Conservation (phyloP, 768 basidiomycete species). For the Pulveroboletus frians region DNA sequence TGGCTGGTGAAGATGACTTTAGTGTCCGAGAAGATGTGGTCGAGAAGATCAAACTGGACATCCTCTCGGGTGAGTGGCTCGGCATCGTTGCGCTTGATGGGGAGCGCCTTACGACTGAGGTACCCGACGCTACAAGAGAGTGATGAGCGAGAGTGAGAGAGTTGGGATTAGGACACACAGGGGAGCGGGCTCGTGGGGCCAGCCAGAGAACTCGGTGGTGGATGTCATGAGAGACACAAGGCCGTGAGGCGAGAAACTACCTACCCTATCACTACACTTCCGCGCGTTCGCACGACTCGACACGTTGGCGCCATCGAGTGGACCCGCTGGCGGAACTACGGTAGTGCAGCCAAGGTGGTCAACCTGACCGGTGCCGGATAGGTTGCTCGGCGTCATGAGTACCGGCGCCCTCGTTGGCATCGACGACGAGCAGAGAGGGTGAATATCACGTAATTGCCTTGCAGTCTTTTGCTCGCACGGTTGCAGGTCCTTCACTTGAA, state of each 20-base stretch:
- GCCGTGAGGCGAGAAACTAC: constrained; percentile 27
- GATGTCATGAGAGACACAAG: constrained; percentile 44
- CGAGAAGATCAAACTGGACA: constrained; percentile 80
- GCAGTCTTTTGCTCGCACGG: constrained; percentile 25
- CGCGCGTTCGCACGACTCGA: constrained; percentile 28
- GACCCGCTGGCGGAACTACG: constrained; percentile 1
- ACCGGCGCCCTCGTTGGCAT: constrained; percentile 3
- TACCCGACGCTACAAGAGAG: constrained; percentile 45
- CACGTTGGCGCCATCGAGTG: constrained; percentile 13
- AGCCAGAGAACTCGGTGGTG: constrained; percentile 36
- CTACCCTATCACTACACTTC: constrained; percentile 17
- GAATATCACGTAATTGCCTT: constrained; percentile 21
- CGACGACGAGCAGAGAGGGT: constrained; percentile 7
- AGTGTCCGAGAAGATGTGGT: constrained; percentile 70
- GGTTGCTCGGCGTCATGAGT: constrained; percentile 4
- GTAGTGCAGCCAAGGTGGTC: neutral
- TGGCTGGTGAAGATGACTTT: constrained; percentile 69
- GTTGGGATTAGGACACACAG: constrained; percentile 38
- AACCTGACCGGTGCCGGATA: neutral
- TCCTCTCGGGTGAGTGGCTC: constrained; percentile 80
- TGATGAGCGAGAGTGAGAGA: constrained; percentile 12
- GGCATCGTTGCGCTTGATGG: constrained; percentile 79
- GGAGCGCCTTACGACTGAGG: constrained; percentile 57
- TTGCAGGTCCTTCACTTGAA: neutral
- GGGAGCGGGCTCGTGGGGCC: constrained; percentile 48